Conservation (phyloP, 2,329 filamentous ascomycete genomes). For the Niveomyces coronatus region DNA sequence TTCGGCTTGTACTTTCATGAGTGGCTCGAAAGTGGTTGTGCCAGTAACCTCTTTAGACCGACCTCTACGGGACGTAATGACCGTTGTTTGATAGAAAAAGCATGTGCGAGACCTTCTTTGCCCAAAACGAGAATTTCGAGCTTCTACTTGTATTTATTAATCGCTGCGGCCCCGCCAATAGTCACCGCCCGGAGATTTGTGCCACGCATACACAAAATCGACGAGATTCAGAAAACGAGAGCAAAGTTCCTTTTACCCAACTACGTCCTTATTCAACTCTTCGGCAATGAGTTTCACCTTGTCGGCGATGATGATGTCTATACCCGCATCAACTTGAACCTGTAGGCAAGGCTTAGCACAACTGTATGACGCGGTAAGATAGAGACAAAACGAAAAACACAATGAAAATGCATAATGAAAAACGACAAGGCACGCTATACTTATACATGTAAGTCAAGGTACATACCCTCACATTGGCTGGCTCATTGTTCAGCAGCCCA, state of each 20-base stretch:
- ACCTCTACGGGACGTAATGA: no score
- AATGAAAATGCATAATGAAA: neutral
- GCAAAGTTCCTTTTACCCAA: no score
- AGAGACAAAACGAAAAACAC: neutral
- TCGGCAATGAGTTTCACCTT: conserved; percentile 11
- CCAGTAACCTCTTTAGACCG: no score
- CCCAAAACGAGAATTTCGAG: no score
- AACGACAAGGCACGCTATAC: no score
- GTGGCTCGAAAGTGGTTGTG: no score
- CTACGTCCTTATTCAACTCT: neutral
- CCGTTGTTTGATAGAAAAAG: no score
- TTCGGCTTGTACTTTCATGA: no score
- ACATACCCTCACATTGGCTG: conserved; percentile 9
- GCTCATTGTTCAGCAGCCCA: conserved; percentile 20
- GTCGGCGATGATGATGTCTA: conserved; percentile 12
- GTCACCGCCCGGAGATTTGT: no score
- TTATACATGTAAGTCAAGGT: neutral
- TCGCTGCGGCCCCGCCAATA: neutral
- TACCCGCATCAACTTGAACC: conserved; percentile 11
- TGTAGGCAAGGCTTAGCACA: neutral
- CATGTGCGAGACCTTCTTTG: no score
- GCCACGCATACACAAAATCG: no score
- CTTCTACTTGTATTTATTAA: no score
- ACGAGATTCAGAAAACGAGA: neutral
- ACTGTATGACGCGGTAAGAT: neutral